A percentile compares a stretch with the other conserved stretches of the same genome.
These are phyloP conservation scores for Cinchona pubescens DNA, from an alignment of 257 asterid genomes.

Conservation along the genomic window DNA sequence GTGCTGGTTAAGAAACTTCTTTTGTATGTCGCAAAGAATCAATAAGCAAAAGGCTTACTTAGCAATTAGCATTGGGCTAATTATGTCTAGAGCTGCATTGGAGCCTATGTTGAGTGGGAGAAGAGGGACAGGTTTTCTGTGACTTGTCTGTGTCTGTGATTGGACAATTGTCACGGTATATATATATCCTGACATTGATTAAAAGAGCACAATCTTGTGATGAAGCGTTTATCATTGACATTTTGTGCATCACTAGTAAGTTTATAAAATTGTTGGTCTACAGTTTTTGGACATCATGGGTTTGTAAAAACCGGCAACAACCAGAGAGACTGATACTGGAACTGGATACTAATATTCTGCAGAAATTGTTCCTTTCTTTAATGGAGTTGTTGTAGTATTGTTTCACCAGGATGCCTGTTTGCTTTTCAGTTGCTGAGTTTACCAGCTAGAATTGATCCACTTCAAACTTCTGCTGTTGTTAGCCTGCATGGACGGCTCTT, in stretches of 20 bases:
- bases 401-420: neutral
- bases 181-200: neutral
- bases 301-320: neutral
- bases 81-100: neutral
- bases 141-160: neutral
- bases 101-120: neutral
- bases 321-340: neutral
- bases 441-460: conserved; percentile 84
- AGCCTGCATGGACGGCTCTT: conserved; percentile 84
- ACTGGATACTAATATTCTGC: neutral
- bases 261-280: neutral
- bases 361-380: neutral
- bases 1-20: neutral
- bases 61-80: neutral
- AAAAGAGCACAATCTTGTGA: neutral
- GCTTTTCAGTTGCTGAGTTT: conserved; percentile 64
- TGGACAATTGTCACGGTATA: neutral
- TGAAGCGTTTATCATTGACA: neutral
- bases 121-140: neutral
- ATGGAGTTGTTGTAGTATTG: neutral
- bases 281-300: neutral
- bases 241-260: neutral
- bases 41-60: neutral
- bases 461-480: conserved; percentile 87
- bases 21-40: neutral